Base-by-base conservation (phyloP, 2,329 filamentous ascomycete genomes). In the Colletotrichum sp. region DNA sequence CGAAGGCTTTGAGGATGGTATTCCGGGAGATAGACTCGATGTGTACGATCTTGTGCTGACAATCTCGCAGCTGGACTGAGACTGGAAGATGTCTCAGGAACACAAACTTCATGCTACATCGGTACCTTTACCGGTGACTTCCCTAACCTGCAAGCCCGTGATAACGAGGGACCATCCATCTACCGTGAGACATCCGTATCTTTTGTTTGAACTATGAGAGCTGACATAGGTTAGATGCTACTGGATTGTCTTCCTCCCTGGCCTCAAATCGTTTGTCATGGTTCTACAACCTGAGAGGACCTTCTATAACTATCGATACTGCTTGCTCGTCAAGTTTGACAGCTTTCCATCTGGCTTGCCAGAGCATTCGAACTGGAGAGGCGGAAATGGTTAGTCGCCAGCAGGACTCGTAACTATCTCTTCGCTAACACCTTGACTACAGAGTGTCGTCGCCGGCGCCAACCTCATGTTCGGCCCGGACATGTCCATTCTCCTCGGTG, bases 211-310 rank as follows among this genome's bases (percentile, higher is more conserved):
- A 31, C 4, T 2, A 1, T 5, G 18, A 18, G 11, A 11, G 5
- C 63, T 66, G 83, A 86, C 67, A 84, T 83, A 2, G 83, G 86
- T 36, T 85, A 87, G 36, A 87, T 87, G 84, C 87, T 86, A 73
- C 87, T 87, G 76, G 86, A 84, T 21, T 89, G 86, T 29, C 86
- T 85, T 82, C 15, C 2, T 74, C 72, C 16, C 66, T 79, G 21
- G 62, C 78, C 9, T 72, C 77, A 15, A 80, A 80, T 70, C 69
- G 74, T n/a, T 24, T 76, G n/a, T 74, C 71, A 12, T 76, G 67
- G 57, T 76, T 74, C 62, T 84, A 80, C 70, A 80, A 83, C 66
- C 77, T 81, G 6, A 74, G 68, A 59, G 73, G 73, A 8, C 82
- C 83, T 1, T 83, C 79, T 31, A 77, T 84, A 62, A 79, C 81